Base-by-base conservation (phyloP, 148 eudicot species). In the Rhododendron vialii region DNA sequence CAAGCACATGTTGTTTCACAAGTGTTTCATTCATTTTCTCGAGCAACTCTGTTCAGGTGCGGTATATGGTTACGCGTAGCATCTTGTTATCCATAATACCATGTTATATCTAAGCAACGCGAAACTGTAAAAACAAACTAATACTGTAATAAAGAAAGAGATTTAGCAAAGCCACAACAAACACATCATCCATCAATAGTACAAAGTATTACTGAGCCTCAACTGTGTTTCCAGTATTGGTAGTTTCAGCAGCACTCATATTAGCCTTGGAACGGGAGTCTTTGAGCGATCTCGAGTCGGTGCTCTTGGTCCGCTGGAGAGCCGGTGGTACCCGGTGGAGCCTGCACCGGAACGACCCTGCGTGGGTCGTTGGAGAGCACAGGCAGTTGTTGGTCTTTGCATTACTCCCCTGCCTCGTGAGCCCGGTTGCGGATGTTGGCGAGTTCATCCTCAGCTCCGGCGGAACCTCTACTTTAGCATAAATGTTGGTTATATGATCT, bases 311-410 rank as follows among this genome's bases (percentile, higher is more conserved):
- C 41, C 91, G 82, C 47, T 90, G 92, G 41, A 91, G 78, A 35
- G 22, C 0, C 22, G 18, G 77, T 30, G 20, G 55, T 24, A 59
- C 45, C 14, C 92, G 89, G 88, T 92, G 93, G 26, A 92, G 93
- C 15, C 92, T 86, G 78, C 93, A 92, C 75, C 92, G 63, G 84
- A 90, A 92, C 35, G 93, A 92, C 11, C 93, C 91, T 7, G 84
- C 91, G 36, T 92, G 93, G 33, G 93, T 89, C 51, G 93, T 92
- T 13, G 92, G 92, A 7, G 92, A 92, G 86, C 93, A 90, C 14
- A 92, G 92, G 85, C 93, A 92, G 83, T 67, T 77, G 63, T 83
- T 85, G 30, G 73, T 65, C 38, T 80, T 83, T 43, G 87, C 35
- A 80, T n/a, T 17, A 71, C 85, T 84, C 36, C 80, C 87, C 84